These are phyloP conservation scores for Cryphonectria naterciae DNA, from an alignment of 2,329 filamentous ascomycete genomes.

Conservation along the genomic window DNA sequence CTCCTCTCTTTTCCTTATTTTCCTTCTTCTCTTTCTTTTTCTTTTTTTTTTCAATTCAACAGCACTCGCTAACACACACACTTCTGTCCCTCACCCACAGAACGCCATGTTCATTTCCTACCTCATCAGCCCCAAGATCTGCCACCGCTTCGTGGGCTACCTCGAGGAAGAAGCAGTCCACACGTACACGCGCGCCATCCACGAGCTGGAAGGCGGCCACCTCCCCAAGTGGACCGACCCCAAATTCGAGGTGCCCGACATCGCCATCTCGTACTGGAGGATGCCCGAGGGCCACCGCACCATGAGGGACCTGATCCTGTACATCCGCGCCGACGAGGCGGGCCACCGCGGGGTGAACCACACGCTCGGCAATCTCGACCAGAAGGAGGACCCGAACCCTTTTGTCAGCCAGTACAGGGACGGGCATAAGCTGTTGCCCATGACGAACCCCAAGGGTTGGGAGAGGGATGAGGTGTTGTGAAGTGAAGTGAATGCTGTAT, in stretches of 20 bases:
- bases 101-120: slow-evolving; percentile 91
- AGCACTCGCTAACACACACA: not conserved
- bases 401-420: slow-evolving; percentile 85
- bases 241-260: slow-evolving; percentile 78
- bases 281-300: slow-evolving; percentile 83
- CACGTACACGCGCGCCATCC: slow-evolving; percentile 88
- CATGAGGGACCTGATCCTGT: slow-evolving; percentile 86
- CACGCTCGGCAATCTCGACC: slow-evolving; percentile 85
- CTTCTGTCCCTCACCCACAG: not conserved
- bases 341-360: slow-evolving; percentile 96
- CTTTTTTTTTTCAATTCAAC: not conserved
- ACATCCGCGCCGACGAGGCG: slow-evolving; percentile 76
- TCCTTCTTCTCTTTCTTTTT: too few relatives aligned
- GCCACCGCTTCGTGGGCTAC: slow-evolving; percentile 95
- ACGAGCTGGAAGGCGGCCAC: slow-evolving; percentile 83
- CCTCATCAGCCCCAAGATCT: slow-evolving; percentile 82
- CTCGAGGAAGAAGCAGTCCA: slow-evolving; percentile 96
- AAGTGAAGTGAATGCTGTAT: not conserved
- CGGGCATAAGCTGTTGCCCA: slow-evolving; percentile 62
- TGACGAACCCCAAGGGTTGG: slow-evolving; percentile 72
- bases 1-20: too few relatives aligned
- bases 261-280: slow-evolving; percentile 90
- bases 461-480: slow-evolving; percentile 74
- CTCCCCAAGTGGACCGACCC: slow-evolving; percentile 77
- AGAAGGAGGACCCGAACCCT: slow-evolving; percentile 87